Evolutionary conservation across 805 yeast genomes (phyloP), one percentile per base, ranked within the genome.

Genomic region (Hanseniaspora meyeri): DNA sequence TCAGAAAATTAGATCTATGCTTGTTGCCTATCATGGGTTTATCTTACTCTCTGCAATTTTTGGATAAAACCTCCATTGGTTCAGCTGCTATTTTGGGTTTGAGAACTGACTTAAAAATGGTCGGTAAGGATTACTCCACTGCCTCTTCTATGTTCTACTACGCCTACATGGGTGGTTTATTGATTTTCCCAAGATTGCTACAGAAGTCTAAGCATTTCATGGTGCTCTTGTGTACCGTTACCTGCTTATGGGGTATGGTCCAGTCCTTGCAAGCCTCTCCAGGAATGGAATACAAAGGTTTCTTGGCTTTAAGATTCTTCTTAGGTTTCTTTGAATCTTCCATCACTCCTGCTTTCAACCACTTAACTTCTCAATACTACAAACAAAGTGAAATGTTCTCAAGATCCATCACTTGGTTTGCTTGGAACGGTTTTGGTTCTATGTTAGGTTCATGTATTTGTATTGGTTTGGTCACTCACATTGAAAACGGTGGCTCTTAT

Each of bases 211-310:
- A 83, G 2, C 59, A 63, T 43, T 72, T 83, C 60, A 74, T 81
- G 5, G 79, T 77, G 60, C 67, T 79, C 4, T 71, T 77, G 3
- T 70, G 78, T 10, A 59, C 66, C 1, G 74, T 76, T 58, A 74
- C 83, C 42, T 62, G 80, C n/a, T 45, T 77, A 0, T 84, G 90
- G 89, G 88, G 88, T 24, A 62, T 65, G 34, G 65, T 80, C n/a
- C 66, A 81, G 38, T 71, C 77, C 39, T 68, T 79, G n/a, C 79
- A 77, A 59, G 74, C 84, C 1, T 77, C 75, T 1, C 75, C 82
- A 2, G 64, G 72, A 42, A 59, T 65, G n/a, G 68, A 64, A 36
- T 78, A 72, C 59, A 69, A 76, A 9, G 76, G 80, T 0, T 72
- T 78, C 52, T 61, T 78, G 31, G 71, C 74, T 9, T 65, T 75